Evolutionary conservation across 2,329 filamentous ascomycete genomes (phyloP), one percentile per base, ranked within the genome.

Genomic region (Byssochlamys sp.): DNA sequence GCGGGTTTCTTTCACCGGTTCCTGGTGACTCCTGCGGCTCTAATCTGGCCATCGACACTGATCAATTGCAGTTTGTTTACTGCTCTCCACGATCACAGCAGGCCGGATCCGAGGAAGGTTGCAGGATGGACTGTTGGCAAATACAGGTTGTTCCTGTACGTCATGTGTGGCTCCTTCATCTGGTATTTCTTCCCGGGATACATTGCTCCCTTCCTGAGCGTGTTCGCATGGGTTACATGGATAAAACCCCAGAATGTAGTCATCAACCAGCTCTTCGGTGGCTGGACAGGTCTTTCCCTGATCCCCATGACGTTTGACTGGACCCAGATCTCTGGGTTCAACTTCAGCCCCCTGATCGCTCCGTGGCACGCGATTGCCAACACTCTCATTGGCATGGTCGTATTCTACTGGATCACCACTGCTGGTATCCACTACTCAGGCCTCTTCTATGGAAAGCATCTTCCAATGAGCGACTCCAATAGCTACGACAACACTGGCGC

Each of bases 351-450:
- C 24, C 72, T 90, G 39, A 85, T 89, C 54, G 82, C 85, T 2
- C 87, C 87, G 4, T 90, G 85, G 84, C 83, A 86, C 67, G 87
- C 86, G 7, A 89, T 89, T 61, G 85, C 84, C 58, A 90, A 90
- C 66, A 88, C 85, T 0, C 69, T 88, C 48, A 82, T 89, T 33
- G 86, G 86, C 14, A 81, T 89, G 28, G 76, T 87, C 1, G 27
- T 80, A 1, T 89, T 87, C 67, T 88, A 83, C 66, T 79, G 88
- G 58, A 69, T 87, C n/a, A 71, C 80, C 2, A 77, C 82, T 1
- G 76, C 81, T 0, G 73, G 79, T 4, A 72, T 90, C 19, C 86
- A 90, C 67, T 91, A 85, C 66, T 81, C 77, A 5, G 83, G 84
- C 9, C 74, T 78, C 0, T 90, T 85, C 83, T 89, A 85, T 64